Evolutionary conservation across 129 eudicot genomes (phyloP).

Genomic region (Apium graveolens): DNA sequence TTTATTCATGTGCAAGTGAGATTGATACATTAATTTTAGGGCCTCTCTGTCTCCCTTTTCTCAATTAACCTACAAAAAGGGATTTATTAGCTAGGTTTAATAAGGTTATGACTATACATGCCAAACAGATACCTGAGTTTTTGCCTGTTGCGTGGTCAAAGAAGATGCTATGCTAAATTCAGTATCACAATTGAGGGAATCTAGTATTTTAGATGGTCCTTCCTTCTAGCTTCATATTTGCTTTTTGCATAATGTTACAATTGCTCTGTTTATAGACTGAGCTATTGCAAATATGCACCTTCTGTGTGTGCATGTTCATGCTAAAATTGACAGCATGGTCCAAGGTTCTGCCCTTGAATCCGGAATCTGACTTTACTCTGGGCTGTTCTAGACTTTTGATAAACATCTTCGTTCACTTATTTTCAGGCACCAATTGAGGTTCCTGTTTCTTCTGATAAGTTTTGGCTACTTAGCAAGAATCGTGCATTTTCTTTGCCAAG

Average conservation of each 20-base stretch:
- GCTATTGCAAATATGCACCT: background rate
- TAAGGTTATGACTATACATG: too few species aligned
- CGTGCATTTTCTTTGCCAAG: conserved; percentile 69
- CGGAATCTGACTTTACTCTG: background rate
- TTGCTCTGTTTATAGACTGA: background rate
- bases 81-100: too few species aligned
- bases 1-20: too few species aligned
- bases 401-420: background rate
- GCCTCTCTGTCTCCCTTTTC: too few species aligned
- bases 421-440: conserved; percentile 76
- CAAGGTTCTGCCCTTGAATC: background rate
- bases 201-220: background rate
- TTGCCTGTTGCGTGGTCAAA: background rate
- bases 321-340: background rate
- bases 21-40: too few species aligned
- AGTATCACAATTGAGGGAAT: background rate
- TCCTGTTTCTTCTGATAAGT: conserved; percentile 87
- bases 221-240: background rate
- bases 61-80: too few species aligned
- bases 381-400: background rate
- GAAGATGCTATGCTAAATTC: background rate
- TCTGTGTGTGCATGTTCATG: background rate
- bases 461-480: conserved; percentile 65
- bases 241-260: background rate
- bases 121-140: background rate